A percentile compares a stretch with the other conserved stretches of the same genome.
Evolutionary conservation across 78 protist species (phyloP).

Genomic region (Mantamonas sphyraenae): DNA sequence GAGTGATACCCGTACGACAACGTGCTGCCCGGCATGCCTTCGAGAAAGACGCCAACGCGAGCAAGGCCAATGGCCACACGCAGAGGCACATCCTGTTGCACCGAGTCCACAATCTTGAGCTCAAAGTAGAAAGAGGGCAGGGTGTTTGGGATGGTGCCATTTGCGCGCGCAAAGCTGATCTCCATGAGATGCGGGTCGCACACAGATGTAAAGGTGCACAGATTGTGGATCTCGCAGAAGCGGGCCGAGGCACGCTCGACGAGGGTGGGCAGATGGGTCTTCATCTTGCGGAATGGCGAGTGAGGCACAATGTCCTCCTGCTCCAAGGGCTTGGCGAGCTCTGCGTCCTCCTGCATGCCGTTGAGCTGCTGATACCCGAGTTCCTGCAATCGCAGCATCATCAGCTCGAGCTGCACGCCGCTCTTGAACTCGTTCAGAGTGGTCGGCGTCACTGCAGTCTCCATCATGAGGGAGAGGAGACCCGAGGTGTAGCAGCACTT

Average conservation of each 20-base stretch:
- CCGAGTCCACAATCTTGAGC: neutral
- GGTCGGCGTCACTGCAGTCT: neutral
- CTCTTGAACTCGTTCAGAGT: neutral
- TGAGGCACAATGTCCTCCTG: neutral
- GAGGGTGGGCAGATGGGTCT: neutral
- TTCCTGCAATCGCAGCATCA: neutral
- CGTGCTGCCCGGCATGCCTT: too few species aligned
- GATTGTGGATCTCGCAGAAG: neutral
- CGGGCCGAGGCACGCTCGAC: neutral
- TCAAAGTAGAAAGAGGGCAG: neutral
- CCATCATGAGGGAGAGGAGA: neutral
- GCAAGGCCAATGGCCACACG: too few species aligned
- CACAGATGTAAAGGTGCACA: too few species aligned
- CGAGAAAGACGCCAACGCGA: too few species aligned
- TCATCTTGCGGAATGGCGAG: neutral
- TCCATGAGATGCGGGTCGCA: neutral
- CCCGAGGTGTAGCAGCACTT: neutral
- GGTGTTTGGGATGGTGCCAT: neutral
- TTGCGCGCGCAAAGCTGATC: conserved; percentile 6
- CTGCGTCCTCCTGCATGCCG: too few species aligned
- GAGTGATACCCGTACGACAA: too few species aligned
- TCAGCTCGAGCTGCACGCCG: neutral
- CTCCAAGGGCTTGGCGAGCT: too few species aligned
- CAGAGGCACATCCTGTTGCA: too few species aligned
- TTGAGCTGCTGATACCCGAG: too few species aligned